Base-by-base conservation (phyloP, 345 rosid genomes). In the Aethionema arabicum region DNA sequence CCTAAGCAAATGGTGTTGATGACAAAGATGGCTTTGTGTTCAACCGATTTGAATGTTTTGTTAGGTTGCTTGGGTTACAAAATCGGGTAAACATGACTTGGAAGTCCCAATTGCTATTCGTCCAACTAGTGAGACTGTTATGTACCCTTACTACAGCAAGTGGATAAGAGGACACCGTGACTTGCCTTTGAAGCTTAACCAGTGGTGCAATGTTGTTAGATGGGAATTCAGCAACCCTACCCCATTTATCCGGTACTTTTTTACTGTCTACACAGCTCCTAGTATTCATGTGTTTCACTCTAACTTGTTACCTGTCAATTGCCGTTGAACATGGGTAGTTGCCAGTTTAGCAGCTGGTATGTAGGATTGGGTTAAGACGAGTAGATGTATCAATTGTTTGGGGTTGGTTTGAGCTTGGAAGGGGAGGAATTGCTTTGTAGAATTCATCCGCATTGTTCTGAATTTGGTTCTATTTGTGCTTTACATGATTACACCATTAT, bases 181-280 rank as follows among this genome's bases (percentile, higher is more conserved):
- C 75, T 77, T 93, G 76, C 99, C 99, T 61, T 68, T 93, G 82
- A 90, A 75, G 77, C 96, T 85, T 61, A 93, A 93, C 55, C 99
- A 93, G 63, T 93, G 99, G 99, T 93, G 99, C 81, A 93, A 93
- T 79, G 99, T 93, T 68, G 99, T 93, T 63, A 83, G 99, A 69
- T 90, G 97, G 99, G 97, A 93, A 66, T 93, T 93, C 70, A 93
- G 96, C 85, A 81, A 93, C 74, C 99, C 99, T n/a, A 93, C 99
- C 21, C 97, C 99, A 33, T 90, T 93, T 84, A 93, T 93, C 78
- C 83, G 99, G 99, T 93, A 68, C 41, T 66, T 53, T 1, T 5
- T 45, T 31, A 44, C 37, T 47, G 58, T 9, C 4, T 64, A 31
- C 37, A 32, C 36, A 9, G 21, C 50, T 35, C 59, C 46, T 44